These are phyloP conservation scores for Vitellaria paradoxa DNA, from an alignment of 179 eudicot species.

Conservation along the genomic window DNA sequence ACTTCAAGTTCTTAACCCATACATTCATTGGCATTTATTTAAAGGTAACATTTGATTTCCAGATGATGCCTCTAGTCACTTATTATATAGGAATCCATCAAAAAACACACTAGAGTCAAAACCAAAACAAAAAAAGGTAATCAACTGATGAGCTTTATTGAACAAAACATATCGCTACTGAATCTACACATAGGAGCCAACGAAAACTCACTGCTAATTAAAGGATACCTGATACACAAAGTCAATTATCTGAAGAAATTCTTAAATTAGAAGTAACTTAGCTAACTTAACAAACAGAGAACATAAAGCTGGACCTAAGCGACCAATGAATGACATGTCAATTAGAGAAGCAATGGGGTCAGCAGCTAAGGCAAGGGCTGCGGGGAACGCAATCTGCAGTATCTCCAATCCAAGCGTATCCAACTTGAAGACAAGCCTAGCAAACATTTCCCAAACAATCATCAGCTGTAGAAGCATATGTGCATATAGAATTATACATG, in stretches of 20 bases:
- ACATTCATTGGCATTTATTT: neutral
- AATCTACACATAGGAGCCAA: neutral
- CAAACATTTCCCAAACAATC: neutral
- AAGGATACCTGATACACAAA: neutral
- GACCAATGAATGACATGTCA: slow-evolving; percentile 95
- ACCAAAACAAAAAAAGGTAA: neutral
- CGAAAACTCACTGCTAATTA: neutral
- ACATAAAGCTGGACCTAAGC: slow-evolving; percentile 40
- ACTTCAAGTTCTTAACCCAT: neutral
- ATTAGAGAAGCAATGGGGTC: slow-evolving; percentile 97
- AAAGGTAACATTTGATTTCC: too few species aligned
- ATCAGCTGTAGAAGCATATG: neutral
- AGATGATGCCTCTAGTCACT: too few species aligned
- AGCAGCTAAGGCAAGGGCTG: slow-evolving; percentile 96
- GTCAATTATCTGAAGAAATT: slow-evolving; percentile 2
- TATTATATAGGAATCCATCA: neutral
- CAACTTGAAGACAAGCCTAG: slow-evolving; percentile 73
- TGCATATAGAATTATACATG: too few species aligned
- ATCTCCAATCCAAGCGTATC: slow-evolving; percentile 87
- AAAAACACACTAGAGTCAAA: neutral
- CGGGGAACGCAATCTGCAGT: slow-evolving; percentile 80
- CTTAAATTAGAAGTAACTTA: neutral
- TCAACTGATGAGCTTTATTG: neutral
- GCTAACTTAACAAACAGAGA: neutral
- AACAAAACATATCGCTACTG: neutral